Evolutionary conservation across 164 flowering plant species (phyloP), one percentile per base, ranked within the genome.

Genomic region (Brasenia schreberi): DNA sequence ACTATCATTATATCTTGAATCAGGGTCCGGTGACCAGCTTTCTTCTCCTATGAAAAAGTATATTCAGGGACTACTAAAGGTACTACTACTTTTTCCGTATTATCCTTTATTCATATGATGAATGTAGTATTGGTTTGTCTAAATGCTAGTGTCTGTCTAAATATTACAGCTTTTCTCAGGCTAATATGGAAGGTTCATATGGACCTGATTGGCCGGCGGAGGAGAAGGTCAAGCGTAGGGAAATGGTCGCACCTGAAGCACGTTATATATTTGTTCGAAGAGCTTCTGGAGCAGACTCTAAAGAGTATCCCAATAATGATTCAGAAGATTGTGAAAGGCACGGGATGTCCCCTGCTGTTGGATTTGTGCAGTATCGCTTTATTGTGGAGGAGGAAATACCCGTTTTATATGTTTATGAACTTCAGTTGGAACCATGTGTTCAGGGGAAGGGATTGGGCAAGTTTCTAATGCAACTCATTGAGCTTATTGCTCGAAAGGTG

Each of bases 401-500:
- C 44, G 96, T 92, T 66, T 74, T 86, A 43, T 95, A 92, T 77
- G 85, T 92, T 45, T 95, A 92, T 79, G 99, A 95, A 69, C 70
- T 95, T 49, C 99, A 95, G 76, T 85, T 95, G 59, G 92, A 88
- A 79, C 76, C 82, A 73, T 78, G 39, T 67, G 80, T 85, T 23
- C 97, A 84, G 69, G 85, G 97, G 70, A 92, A 77, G 72, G 97
- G 96, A 52, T 75, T 92, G 11, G 99, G 97, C 62, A 84, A 80
- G 45, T 88, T 84, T 77, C 74, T 95, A 43, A 90, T 95, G 97
- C 87, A 87, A 68, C 69, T 92, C 44, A 74, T 90, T 71, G 97
- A 92, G 85, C 89, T 87, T 64, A 88, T 95, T 75, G 97, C 97
- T 74, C 71, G 66, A 42, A 81, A 95, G 97, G 99, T 94, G 27